phyloP scores from a whole-genome alignment of 2,329 filamentous ascomycete genomes.

The Trichoderma aggressivum region DNA sequence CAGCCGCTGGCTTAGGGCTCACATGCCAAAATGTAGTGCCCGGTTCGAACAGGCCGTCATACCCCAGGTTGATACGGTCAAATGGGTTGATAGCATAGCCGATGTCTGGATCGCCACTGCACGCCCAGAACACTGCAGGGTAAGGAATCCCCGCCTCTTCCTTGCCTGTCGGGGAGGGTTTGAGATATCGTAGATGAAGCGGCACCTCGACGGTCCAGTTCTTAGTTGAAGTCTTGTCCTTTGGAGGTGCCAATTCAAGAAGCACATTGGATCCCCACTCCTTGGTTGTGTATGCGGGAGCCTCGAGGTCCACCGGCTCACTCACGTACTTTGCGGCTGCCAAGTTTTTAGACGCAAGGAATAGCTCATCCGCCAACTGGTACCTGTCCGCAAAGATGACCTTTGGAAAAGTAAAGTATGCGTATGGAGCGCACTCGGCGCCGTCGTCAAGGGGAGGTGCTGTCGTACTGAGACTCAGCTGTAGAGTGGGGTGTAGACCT shows the following conservation, averaged over 20 bases:
- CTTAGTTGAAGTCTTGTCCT: slow-evolving; percentile 30
- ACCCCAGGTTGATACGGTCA: slow-evolving; percentile 79
- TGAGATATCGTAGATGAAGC: slow-evolving; percentile 79
- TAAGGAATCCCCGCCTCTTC: slow-evolving; percentile 63
- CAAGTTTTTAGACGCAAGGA: slow-evolving; percentile 78
- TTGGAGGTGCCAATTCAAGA: slow-evolving; percentile 65
- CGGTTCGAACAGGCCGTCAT: slow-evolving; percentile 73
- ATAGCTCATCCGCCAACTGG: slow-evolving; percentile 72
- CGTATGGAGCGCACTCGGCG: slow-evolving; percentile 64
- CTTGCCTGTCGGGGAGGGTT: slow-evolving; percentile 56
- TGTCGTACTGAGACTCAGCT: slow-evolving; percentile 58
- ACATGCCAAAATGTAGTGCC: slow-evolving; percentile 83
- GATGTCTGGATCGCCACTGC: slow-evolving; percentile 60
- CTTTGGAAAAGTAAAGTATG: slow-evolving; percentile 79
- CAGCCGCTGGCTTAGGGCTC: slow-evolving; percentile 44
- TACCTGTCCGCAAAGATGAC: slow-evolving; percentile 83
- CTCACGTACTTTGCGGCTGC: slow-evolving; percentile 63
- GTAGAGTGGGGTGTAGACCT: slow-evolving; percentile 79
- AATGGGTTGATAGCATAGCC: slow-evolving; percentile 79
- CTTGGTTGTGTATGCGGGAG: slow-evolving; percentile 73
- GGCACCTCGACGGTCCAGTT: slow-evolving; percentile 70
- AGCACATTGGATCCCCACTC: slow-evolving; percentile 78
- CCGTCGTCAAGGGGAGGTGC: slow-evolving; percentile 40
- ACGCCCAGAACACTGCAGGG: slow-evolving; percentile 89
- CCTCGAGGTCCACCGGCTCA: slow-evolving; percentile 83